phyloP scores from a whole-genome alignment of 352 stramenopile species.

The Lagenidium sp. region DNA sequence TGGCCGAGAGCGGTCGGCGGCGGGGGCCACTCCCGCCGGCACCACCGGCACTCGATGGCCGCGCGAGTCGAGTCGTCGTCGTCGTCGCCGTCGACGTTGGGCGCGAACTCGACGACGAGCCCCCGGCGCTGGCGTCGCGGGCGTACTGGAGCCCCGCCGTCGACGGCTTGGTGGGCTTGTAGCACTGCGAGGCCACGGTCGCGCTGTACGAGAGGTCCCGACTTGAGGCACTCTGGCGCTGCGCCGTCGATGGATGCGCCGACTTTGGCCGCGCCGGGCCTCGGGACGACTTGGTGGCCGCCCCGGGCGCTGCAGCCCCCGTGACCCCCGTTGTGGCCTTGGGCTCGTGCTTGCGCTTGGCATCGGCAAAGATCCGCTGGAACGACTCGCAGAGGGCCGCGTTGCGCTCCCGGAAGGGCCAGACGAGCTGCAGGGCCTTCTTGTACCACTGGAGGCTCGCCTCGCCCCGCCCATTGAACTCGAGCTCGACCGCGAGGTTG shows the following conservation, averaged over 20 bases:
- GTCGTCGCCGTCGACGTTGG: too few species aligned
- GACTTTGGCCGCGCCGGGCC: slow-evolving; percentile 21
- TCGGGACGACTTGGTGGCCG: slow-evolving; percentile 3
- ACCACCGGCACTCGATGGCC: too few species aligned
- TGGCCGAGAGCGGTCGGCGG: slow-evolving; percentile 10
- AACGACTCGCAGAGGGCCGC: slow-evolving; percentile 53
- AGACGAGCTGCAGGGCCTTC: slow-evolving; percentile 63
- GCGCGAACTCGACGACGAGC: too few species aligned
- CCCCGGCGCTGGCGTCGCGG: too few species aligned
- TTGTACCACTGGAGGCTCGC: slow-evolving; percentile 81
- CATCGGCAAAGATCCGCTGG: slow-evolving; percentile 60
- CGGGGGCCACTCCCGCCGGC: too few species aligned
- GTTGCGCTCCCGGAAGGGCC: slow-evolving; percentile 55
- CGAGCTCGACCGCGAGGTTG: slow-evolving; percentile 69
- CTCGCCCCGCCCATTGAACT: slow-evolving; percentile 61
- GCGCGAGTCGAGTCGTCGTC: too few species aligned
- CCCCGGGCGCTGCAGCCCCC: slow-evolving; percentile 6
- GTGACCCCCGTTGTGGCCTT: not conserved
- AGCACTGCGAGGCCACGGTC: slow-evolving; percentile 51
- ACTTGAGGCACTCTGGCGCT: not conserved
- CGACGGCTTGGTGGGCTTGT: slow-evolving; percentile 41
- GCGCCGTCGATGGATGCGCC: slow-evolving; percentile 18
- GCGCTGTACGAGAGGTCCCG: slow-evolving; percentile 45
- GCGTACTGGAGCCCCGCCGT: slow-evolving; percentile 26
- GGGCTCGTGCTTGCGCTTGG: slow-evolving; percentile 48